Base-by-base conservation (phyloP, 768 basidiomycete species). In the Auricularia heimuer region DNA sequence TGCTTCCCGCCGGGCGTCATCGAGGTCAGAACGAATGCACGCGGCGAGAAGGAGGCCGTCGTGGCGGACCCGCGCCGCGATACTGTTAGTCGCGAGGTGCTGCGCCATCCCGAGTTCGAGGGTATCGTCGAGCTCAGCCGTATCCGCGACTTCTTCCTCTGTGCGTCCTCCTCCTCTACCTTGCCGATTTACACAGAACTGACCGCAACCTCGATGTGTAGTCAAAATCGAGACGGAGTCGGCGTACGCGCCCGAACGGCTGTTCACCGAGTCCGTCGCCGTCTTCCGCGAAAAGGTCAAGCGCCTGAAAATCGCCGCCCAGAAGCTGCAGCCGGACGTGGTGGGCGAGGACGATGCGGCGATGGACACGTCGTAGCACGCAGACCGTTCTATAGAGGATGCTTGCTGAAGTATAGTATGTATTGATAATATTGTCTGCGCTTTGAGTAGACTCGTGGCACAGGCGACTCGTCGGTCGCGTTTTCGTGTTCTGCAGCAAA, bases 211-310 rank as follows among this genome's bases (percentile, higher is more conserved):
- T 29, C 24, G 24, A 29, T 29, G 42, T 66, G 45, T 72, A 92
- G 95, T 92, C 79, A 90, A 84, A 67, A 81, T 98, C 45, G 95
- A 98, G 75, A 93, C 93, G 0, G 91, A 94, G 71, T 89, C 95
- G 3, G 85, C 91, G 12, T 97, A 97, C 72, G 76, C 83, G 3
- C 94, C 96, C 0, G 85, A 95, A 75, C 82, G 90, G 37, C 78
- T 98, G 11, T 77, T 96, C 14, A 85, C 85, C 0, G 93, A 94
- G 71, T 81, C 94, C 0, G 82, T 94, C 67, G 78, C 81, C 34
- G 87, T 97, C 56, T 87, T 98, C 85, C 81, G 93, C 56, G 80
- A 80, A 44, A 98, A 98, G 73, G 83, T 97, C 18, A 75, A 78
- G 3, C 77, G 75, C 3, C 79, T 92, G 18, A 79, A 81, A 51